Conservation (phyloP, 2,329 filamentous ascomycete genomes). For the Cladophialophora carrionii region DNA sequence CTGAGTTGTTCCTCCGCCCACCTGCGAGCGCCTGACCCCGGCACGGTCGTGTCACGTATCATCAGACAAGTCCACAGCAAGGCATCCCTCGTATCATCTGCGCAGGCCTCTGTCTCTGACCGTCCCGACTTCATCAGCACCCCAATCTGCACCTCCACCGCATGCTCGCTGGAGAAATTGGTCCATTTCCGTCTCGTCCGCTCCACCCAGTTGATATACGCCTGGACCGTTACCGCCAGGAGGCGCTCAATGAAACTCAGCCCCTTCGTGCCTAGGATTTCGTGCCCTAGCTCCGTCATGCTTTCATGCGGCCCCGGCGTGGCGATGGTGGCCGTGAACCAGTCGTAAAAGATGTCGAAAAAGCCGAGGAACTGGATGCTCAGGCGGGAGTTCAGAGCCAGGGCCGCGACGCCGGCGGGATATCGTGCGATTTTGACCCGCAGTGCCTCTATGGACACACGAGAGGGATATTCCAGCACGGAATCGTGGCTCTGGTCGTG, state of each 20-base stretch:
- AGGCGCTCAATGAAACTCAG: conserved; percentile 10
- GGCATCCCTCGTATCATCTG: not conserved
- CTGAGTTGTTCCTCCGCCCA: conserved; percentile 3
- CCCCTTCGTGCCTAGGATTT: conserved; percentile 3
- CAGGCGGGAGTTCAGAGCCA: conserved; percentile 6
- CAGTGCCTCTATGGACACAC: not conserved
- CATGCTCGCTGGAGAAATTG: conserved; percentile 12
- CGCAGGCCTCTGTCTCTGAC: not conserved
- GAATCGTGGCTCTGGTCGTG: not conserved
- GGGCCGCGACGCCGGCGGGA: not conserved
- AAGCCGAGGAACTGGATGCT: conserved; percentile 18
- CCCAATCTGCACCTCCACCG: conserved; percentile 5
- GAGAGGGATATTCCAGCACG: not conserved
- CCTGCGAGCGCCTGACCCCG: not conserved
- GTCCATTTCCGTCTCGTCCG: conserved; percentile 7
- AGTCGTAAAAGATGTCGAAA: conserved; percentile 14
- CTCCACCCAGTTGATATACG: conserved; percentile 18
- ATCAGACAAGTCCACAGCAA: conserved; percentile 16
- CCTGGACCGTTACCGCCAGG: conserved; percentile 10
- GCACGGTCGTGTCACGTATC: conserved; percentile 13
- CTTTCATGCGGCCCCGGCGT: conserved; percentile 1
- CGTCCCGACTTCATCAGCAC: not conserved
- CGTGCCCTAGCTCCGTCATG: conserved; percentile 13
- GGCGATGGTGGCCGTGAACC: not conserved
- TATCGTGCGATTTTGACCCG: not conserved